Conservation (phyloP, 148 eudicot species). For the Simmondsia chinensis region DNA sequence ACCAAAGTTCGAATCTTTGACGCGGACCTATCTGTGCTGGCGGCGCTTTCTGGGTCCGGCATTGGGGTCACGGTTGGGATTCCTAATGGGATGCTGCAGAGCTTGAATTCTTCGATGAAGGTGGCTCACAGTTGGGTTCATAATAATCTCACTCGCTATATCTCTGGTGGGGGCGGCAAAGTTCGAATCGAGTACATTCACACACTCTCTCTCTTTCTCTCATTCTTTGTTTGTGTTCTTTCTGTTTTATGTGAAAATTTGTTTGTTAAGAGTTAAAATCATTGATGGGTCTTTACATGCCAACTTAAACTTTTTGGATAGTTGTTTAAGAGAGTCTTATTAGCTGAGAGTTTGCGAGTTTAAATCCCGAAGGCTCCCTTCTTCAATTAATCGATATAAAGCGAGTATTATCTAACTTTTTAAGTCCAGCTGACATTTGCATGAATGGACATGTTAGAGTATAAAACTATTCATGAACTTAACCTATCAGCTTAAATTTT, state of each 20-base stretch:
- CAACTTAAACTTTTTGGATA: background rate
- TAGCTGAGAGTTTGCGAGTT: too few species aligned
- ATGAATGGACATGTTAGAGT: too few species aligned
- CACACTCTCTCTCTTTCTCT: background rate
- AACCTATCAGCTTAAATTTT: too few species aligned
- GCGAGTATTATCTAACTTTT: too few species aligned
- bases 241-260: background rate
- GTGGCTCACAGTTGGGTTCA: conserved; percentile 76
- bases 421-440: too few species aligned
- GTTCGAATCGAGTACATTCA: conserved; percentile 47
- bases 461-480: too few species aligned
- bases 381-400: background rate
- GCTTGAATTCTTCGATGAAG: conserved; percentile 51
- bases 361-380: too few species aligned
- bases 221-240: background rate
- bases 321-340: too few species aligned
- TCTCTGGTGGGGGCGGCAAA: conserved; percentile 23
- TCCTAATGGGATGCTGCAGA: conserved; percentile 65
- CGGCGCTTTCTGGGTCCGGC: conserved; percentile 51
- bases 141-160: conserved; percentile 67
- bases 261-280: too few species aligned
- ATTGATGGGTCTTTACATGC: too few species aligned
- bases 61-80: conserved; percentile 58
- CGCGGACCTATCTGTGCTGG: conserved; percentile 44
- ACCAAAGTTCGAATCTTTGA: conserved; percentile 49